These are phyloP conservation scores for Leccinum variicolor DNA, from an alignment of 768 basidiomycete species.

Conservation along the genomic window DNA sequence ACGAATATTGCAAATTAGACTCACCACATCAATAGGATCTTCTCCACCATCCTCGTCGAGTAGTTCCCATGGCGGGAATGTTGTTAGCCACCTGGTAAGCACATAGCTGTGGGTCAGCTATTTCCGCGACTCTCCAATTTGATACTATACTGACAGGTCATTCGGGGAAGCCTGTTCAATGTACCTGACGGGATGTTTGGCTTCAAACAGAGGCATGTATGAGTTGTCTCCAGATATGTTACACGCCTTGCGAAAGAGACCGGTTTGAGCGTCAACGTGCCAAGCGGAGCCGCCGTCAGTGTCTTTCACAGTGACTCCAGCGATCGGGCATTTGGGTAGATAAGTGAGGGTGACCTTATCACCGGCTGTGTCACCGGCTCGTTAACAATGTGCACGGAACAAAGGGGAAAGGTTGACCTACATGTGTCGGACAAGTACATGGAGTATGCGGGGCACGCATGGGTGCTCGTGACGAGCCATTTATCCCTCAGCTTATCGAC, in stretches of 20 bases:
- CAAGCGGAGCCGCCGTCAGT: slow-evolving; percentile 8
- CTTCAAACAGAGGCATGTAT: slow-evolving; percentile 21
- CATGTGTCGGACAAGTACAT: slow-evolving; percentile 32
- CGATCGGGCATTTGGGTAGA: slow-evolving; percentile 8
- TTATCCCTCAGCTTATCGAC: slow-evolving; percentile 27
- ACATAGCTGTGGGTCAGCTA: neutral
- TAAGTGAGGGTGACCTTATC: slow-evolving; percentile 22
- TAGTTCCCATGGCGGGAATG: slow-evolving; percentile 22
- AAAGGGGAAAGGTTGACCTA: neutral
- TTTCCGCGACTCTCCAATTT: neutral
- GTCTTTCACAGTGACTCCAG: neutral
- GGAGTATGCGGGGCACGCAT: slow-evolving; percentile 30
- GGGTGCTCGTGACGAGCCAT: slow-evolving; percentile 29
- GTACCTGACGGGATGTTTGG: slow-evolving; percentile 11
- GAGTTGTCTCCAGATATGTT: slow-evolving; percentile 6
- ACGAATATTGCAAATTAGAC: neutral
- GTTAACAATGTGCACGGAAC: neutral
- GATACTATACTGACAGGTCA: slow-evolving; percentile 14
- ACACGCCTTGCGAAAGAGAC: slow-evolving; percentile 17
- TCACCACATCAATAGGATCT: slow-evolving; percentile 17
- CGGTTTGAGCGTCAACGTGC: slow-evolving; percentile 12
- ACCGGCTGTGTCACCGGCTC: slow-evolving; percentile 8
- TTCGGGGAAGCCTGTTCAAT: slow-evolving; percentile 10
- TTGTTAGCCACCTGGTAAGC: slow-evolving; percentile 17
- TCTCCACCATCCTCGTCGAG: slow-evolving; percentile 26